Conservation (phyloP, 768 basidiomycete species). For the Boletus pseudopeckii region DNA sequence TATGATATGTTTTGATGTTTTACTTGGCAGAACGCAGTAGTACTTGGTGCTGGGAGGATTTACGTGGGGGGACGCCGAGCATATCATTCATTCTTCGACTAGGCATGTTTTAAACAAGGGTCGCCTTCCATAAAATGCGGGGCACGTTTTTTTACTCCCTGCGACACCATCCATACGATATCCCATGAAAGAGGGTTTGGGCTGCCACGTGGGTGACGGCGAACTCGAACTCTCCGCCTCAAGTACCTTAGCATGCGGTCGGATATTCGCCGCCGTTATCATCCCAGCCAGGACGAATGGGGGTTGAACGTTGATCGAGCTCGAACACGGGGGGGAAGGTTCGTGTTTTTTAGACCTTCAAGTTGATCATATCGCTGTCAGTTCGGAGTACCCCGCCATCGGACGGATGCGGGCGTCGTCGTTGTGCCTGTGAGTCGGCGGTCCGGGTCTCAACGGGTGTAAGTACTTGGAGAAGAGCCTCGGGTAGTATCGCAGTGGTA, state of each 20-base stretch:
- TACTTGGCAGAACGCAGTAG: not conserved
- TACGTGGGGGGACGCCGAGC: not conserved
- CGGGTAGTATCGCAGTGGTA: too few relatives aligned
- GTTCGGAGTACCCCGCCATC: not conserved
- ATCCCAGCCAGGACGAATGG: too few relatives aligned
- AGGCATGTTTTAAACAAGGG: not conserved
- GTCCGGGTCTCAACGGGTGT: too few relatives aligned
- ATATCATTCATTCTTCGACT: not conserved
- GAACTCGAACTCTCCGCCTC: too few relatives aligned
- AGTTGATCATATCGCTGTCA: not conserved
- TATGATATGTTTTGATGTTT: slow-evolving; percentile 14
- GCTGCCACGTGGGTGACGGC: too few relatives aligned
- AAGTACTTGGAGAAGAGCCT: too few relatives aligned
- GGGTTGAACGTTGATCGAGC: too few relatives aligned
- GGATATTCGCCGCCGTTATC: too few relatives aligned
- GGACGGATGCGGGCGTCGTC: not conserved
- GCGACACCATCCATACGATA: not conserved
- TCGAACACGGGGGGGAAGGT: too few relatives aligned
- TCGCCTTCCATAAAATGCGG: not conserved
- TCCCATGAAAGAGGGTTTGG: too few relatives aligned
- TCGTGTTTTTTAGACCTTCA: too few relatives aligned
- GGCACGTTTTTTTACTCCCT: slow-evolving; percentile 1
- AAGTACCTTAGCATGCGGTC: too few relatives aligned
- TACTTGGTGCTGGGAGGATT: not conserved
- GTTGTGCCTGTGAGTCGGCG: not conserved